Base-by-base conservation (phyloP, 768 basidiomycete species). In the Xerocomellus chrysenteron region DNA sequence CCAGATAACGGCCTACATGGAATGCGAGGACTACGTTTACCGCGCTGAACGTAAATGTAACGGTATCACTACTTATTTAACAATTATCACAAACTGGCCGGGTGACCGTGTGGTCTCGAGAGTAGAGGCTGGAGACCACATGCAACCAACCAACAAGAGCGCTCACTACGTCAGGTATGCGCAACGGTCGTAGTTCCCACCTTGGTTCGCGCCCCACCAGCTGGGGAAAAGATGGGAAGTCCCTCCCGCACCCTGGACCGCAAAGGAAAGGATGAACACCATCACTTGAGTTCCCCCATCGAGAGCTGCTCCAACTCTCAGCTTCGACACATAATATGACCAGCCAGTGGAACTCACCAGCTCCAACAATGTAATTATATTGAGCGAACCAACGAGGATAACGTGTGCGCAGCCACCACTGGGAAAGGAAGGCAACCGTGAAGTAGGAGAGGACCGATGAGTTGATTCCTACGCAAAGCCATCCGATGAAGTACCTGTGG, bases 291-390 rank as follows among this genome's bases (percentile, higher is more conserved):
- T 67, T 17, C 73, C 77, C 8, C 73, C 72, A 56, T 77, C 72
- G 21, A 78, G 73, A 28, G 66, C 71, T 64, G 59, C 58, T 35
- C 41, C 43, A 39, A 42, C 21, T 19, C 8, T 57, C 24, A 64
- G 46, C 11, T 46, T 33, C 36, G 21, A 21, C 13, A 42, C 17
- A 26, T 12, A 48, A 11, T 4, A 16, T n/a, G 19, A 40, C 33
- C 24, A 16, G 17, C 30, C 30, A n/a, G n/a, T 2, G 16, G 33
- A 41, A 60, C 69, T 56, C 42, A 71, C 68, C 87, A 41, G 85
- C 88, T 30, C 84, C 84, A 4, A 88, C 69, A 39, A 86, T 80
- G 63, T 85, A 86, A 65, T 87, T 86, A 67, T 85, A 85, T 62
- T 76, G 75, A 63, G 80, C 79, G 70, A 85, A 89, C 86, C 86